A percentile compares a stretch with the other conserved stretches of the same genome.
Conservation (phyloP, 1,284 basidiomycete species). For the Hypsizygus ulmarius region DNA sequence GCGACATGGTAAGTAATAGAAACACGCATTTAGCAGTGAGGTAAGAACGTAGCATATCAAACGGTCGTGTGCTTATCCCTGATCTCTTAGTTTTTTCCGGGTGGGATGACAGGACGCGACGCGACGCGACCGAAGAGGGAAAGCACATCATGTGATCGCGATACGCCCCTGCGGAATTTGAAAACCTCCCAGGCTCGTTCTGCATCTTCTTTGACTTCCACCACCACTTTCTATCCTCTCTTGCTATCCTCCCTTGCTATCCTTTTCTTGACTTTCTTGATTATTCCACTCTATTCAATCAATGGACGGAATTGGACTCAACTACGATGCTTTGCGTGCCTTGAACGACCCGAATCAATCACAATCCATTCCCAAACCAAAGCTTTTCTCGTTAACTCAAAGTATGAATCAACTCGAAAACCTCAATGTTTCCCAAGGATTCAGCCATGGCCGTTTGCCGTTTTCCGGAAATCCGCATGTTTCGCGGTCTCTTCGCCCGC, state of each 20-base stretch:
- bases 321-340: not conserved
- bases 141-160: too few relatives aligned
- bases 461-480: not conserved
- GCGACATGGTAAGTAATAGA: too few relatives aligned
- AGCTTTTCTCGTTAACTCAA: slow-evolving; percentile 15
- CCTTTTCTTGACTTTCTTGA: slow-evolving; percentile 1
- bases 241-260: not conserved
- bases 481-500: slow-evolving; percentile 1
- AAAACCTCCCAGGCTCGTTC: too few relatives aligned
- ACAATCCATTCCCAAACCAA: slow-evolving; percentile 2
- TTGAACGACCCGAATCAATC: not conserved
- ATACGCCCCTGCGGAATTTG: too few relatives aligned
- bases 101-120: too few relatives aligned
- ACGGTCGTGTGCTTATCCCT: too few relatives aligned
- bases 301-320: slow-evolving; percentile 1
- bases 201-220: too few relatives aligned
- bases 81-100: too few relatives aligned
- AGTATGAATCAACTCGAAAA: slow-evolving; percentile 17
- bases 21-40: too few relatives aligned
- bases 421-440: not conserved
- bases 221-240: not conserved
- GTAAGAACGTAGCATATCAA: too few relatives aligned
- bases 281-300: not conserved
- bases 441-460: not conserved
- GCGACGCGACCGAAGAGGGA: too few relatives aligned